Evolutionary conservation across 352 stramenopile genomes (phyloP).

Genomic region (Pythium guiyangense): DNA sequence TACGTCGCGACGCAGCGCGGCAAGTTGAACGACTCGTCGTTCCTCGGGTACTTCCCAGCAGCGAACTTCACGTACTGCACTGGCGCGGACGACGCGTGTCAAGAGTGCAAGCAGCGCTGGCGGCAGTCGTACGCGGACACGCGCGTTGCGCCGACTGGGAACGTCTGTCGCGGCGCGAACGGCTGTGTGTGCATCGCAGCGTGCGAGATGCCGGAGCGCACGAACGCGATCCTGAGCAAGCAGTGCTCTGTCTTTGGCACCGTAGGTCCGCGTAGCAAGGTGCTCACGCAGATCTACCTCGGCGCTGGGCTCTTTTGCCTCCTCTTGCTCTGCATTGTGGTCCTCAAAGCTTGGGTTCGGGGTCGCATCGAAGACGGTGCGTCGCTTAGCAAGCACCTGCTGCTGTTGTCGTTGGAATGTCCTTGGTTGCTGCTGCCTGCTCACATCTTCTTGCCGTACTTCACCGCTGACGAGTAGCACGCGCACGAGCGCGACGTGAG

Average conservation of each 20-base stretch:
- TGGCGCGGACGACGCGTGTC: conserved; percentile 9
- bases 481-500: conserved; percentile 6
- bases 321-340: conserved; percentile 1
- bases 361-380: not conserved
- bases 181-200: conserved; percentile 13
- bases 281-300: conserved; percentile 6
- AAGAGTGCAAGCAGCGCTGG: conserved; percentile 8
- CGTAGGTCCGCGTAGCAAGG: not conserved
- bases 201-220: conserved; percentile 15
- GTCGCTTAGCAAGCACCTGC: not conserved
- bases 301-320: not conserved
- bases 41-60: conserved; percentile 11
- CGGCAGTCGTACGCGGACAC: conserved; percentile 2
- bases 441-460: not conserved
- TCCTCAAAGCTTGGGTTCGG: conserved; percentile 7
- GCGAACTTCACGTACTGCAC: conserved; percentile 18
- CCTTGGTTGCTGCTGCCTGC: not conserved
- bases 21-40: conserved; percentile 1
- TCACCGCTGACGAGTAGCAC: not conserved
- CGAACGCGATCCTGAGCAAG: conserved; percentile 1
- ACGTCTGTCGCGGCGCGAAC: conserved; percentile 5
- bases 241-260: conserved; percentile 1
- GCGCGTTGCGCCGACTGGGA: not conserved
- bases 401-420: no score
- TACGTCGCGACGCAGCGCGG: not conserved